Evolutionary conservation across 108 stramenopile species (phyloP).

Genomic region (Pinguiococcus pyrenoidosus): DNA sequence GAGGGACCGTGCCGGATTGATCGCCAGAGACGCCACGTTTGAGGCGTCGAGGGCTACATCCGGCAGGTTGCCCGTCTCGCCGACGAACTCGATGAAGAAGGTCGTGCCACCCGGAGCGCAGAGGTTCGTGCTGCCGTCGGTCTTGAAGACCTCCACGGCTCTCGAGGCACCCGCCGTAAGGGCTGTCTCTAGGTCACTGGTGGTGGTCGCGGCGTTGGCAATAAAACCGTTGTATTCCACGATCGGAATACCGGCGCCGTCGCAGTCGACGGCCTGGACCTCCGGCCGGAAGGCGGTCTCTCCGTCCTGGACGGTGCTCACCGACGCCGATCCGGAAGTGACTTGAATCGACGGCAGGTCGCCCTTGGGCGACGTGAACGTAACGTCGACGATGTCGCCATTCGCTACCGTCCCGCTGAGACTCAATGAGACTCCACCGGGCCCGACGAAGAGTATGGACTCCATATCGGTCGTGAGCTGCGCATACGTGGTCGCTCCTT

Average conservation of each 20-base stretch:
- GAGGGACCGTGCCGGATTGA: background rate
- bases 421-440: too few species aligned
- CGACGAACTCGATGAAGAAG: slow-evolving; percentile 7
- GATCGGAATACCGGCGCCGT: too few species aligned
- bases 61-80: background rate
- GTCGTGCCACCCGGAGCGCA: background rate
- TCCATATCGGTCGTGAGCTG: too few species aligned
- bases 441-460: too few species aligned
- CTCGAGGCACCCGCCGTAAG: too few species aligned
- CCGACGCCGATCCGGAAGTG: slow-evolving; percentile 1
- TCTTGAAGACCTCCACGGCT: too few species aligned
- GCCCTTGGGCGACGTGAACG: slow-evolving; percentile 20
- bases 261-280: slow-evolving; percentile 40
- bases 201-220: too few species aligned
- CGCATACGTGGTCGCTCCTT: too few species aligned
- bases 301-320: slow-evolving; percentile 22
- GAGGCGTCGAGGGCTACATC: background rate
- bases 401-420: background rate
- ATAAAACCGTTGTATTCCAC: too few species aligned
- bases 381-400: slow-evolving; percentile 3
- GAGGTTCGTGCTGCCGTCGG: too few species aligned
- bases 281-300: slow-evolving; percentile 50
- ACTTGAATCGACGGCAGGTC: slow-evolving; percentile 23
- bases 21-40: background rate
- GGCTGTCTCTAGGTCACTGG: too few species aligned